Evolutionary conservation across 441 rosid genomes (phyloP).

Genomic region (Pelargonium citronellum): DNA sequence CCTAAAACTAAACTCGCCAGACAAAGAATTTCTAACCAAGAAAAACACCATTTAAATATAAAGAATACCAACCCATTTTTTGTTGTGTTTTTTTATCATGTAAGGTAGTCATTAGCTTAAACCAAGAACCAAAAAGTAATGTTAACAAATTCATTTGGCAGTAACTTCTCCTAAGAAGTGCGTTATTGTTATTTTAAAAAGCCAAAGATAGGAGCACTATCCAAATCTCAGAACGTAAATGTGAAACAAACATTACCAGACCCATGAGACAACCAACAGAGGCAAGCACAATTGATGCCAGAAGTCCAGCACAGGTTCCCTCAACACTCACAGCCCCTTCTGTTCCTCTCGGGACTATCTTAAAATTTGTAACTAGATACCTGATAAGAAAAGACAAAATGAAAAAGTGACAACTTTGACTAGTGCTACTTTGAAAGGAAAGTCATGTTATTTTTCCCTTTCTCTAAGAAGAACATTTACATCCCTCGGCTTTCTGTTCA

Average conservation of each 20-base stretch:
- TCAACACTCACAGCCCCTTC: conserved; percentile 94
- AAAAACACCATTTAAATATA: not conserved
- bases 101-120: not conserved
- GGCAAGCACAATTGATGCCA: conserved; percentile 74
- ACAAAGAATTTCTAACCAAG: not conserved
- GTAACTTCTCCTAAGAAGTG: not conserved
- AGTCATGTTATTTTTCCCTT: not conserved
- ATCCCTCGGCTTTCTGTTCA: no score
- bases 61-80: not conserved
- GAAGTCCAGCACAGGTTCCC: conserved; percentile 82
- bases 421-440: not conserved
- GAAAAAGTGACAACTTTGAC: not conserved
- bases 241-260: conserved; percentile 40
- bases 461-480: no score
- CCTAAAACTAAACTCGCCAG: not conserved
- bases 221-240: not conserved
- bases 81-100: not conserved
- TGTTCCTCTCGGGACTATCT: conserved; percentile 88
- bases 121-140: not conserved
- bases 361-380: conserved; percentile 75
- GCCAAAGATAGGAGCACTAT: not conserved
- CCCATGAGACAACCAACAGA: conserved; percentile 52
- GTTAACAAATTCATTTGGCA: not conserved
- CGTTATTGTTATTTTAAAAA: not conserved
- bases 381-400: conserved; percentile 27